phyloP scores from a whole-genome alignment of 1,284 basidiomycete species.

The Cystobasidium sp. region DNA sequence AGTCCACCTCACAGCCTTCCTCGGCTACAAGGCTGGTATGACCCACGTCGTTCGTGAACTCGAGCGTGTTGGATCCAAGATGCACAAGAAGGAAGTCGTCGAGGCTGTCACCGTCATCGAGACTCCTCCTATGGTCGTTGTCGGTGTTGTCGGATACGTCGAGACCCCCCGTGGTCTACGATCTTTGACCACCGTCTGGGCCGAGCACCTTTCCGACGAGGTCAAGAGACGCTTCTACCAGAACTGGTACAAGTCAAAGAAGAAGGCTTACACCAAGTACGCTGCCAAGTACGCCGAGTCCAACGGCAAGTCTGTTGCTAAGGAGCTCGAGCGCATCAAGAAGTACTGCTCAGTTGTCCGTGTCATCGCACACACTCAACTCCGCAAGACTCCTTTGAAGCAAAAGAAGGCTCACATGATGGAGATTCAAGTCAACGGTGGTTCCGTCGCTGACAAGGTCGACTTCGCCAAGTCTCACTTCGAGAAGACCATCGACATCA shows the following conservation, averaged over 20 bases:
- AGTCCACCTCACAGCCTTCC: conserved; percentile 95
- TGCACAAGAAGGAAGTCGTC: conserved; percentile 99
- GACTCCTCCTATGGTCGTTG: conserved; percentile 94
- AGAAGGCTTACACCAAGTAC: conserved; percentile 99
- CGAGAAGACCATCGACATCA: conserved; percentile 92
- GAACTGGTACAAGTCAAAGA: conserved; percentile 99
- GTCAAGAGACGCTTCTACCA: conserved; percentile 77
- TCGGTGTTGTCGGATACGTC: conserved; percentile 99
- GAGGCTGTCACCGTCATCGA: conserved; percentile 97
- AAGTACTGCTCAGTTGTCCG: conserved; percentile 99
- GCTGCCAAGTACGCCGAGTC: conserved; percentile 99
- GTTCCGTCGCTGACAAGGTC: conserved; percentile 95
- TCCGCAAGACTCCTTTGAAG: conserved; percentile 93
- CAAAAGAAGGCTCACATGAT: conserved; percentile 99
- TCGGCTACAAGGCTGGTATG: conserved; percentile 99
- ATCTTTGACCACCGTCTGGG: conserved; percentile 72
- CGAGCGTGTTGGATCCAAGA: conserved; percentile 95
- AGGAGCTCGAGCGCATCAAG: conserved; percentile 98
- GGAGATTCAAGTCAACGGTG: conserved; percentile 99
- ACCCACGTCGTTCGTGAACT: conserved; percentile 99
- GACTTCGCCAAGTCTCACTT: conserved; percentile 94
- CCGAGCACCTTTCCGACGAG: conserved; percentile 73
- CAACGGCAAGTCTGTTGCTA: conserved; percentile 79
- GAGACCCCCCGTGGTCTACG: conserved; percentile 99
- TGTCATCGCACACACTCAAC: conserved; percentile 98